Conservation (phyloP, 495 filamentous ascomycete genomes). For the Trichocladium antarcticum region DNA sequence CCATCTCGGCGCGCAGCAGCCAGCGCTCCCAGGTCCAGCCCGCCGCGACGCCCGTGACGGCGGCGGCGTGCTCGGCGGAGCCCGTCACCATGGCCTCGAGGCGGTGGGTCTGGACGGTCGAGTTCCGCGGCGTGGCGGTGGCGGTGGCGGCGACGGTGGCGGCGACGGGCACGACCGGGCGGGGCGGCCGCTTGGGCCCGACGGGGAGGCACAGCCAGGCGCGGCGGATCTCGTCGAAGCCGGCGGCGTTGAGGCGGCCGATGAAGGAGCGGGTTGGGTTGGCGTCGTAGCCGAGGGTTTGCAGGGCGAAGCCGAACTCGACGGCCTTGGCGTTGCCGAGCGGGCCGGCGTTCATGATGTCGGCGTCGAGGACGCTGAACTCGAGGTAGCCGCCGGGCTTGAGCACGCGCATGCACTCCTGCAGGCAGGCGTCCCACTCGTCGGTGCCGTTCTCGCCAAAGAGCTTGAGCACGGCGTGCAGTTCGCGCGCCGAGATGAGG, state of each 20-base stretch:
- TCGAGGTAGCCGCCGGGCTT: constrained; percentile 90
- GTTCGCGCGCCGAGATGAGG: constrained; percentile 78
- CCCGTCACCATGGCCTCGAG: constrained; percentile 59
- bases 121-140: constrained; percentile 10
- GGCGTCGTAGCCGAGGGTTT: constrained; percentile 79
- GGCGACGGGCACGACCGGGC: constrained; percentile 21
- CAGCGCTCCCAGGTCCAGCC: constrained; percentile 95
- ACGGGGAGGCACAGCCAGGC: constrained; percentile 87
- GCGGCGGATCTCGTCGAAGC: constrained; percentile 70
- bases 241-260: constrained; percentile 55
- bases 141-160: constrained; percentile 20
- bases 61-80: constrained; percentile 60
- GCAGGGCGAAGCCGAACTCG: constrained; percentile 81
- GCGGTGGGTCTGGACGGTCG: constrained; percentile 36
- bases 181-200: constrained; percentile 47
- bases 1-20: constrained; percentile 75
- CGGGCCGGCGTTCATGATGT: constrained; percentile 72
- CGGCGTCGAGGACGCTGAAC: constrained; percentile 77
- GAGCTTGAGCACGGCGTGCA: constrained; percentile 70
- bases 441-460: constrained; percentile 52
- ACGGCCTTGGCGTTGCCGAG: constrained; percentile 67
- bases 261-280: constrained; percentile 69
- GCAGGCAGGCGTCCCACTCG: constrained; percentile 77
- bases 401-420: constrained; percentile 78
- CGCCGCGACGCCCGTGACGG: constrained; percentile 69